Evolutionary conservation across 1,284 basidiomycete genomes (phyloP).

Genomic region (Fomitiporia mediterranea): DNA sequence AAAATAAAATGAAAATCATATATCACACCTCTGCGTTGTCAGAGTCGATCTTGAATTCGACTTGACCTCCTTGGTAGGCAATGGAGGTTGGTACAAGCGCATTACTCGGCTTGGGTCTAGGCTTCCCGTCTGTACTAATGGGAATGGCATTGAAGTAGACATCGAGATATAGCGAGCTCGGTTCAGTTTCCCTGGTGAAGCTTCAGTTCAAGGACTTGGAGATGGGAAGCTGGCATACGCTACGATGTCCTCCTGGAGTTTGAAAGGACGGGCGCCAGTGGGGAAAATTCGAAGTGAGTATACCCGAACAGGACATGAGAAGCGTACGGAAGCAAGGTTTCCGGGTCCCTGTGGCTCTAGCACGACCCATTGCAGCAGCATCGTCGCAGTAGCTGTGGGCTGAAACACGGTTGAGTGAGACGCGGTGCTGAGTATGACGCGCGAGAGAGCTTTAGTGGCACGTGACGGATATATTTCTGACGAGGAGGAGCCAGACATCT

Average conservation of each 20-base stretch:
- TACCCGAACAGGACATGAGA: constrained; percentile 57
- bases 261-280: constrained; percentile 54
- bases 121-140: constrained; percentile 30
- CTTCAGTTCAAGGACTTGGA: not conserved
- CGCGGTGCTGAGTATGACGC: too few relatives aligned
- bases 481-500: too few relatives aligned
- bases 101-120: constrained; percentile 55
- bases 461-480: not conserved
- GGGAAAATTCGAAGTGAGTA: constrained; percentile 61
- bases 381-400: constrained; percentile 26
- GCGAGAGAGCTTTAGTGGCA: not conserved
- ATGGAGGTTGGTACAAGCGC: constrained; percentile 66
- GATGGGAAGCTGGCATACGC: constrained; percentile 36
- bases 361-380: constrained; percentile 65
- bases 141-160: constrained; percentile 66
- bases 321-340: constrained; percentile 60
- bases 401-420: too few relatives aligned
- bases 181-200: constrained; percentile 56
- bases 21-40: constrained; percentile 49
- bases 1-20: constrained; percentile 27
- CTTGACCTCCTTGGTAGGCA: constrained; percentile 63
- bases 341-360: constrained; percentile 50
- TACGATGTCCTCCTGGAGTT: constrained; percentile 48
- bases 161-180: constrained; percentile 65
- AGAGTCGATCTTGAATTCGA: constrained; percentile 61